Base-by-base conservation (phyloP, 768 basidiomycete genomes). In the Boletus fagicola region DNA sequence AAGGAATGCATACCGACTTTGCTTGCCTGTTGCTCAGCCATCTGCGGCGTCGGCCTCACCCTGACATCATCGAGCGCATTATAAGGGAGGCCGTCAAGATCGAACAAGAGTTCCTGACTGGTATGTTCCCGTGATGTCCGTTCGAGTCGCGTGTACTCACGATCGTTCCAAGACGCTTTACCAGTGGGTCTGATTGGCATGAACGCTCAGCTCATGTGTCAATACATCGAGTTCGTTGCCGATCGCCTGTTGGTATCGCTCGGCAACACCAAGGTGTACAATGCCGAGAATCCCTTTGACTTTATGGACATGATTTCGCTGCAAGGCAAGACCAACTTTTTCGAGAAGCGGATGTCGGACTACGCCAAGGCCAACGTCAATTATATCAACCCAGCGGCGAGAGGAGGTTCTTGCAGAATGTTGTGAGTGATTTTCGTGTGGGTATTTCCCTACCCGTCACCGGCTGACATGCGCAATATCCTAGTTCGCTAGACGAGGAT, bases 1-100 rank as follows among this genome's bases (percentile, higher is more conserved):
- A 96, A 74, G 94, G 91, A 53, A 85, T 97, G 76, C 94, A 98
- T 75, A 96, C 94, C 68, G 94, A 96, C 73, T 95, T 97, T 72
- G 93, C 94, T 2, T 96, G 93, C 68, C 75, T 96, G 13, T 77
- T 97, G 33, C 92, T 94, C 74, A 81, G 80, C 53, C 88, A 96
- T 69, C 80, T 97, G 31, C 79, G 79, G 59, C 82, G 86, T 42
- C 80, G 89, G 12, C 90, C 94, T 1, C 90, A 93, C 68, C 91
- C 93, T 0, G 78, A 87, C 35, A 83, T 82, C 24, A 79, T 97
- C 51, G 71, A 78, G 53, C 67, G 67, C 44, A 94, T 96, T 67
- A 88, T 98, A 66, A 76, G 68, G 0, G 87, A 96, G 69, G 94
- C 94, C 8, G 92, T 94, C 39, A 71, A 70, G 49, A 92, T 94